A percentile compares a stretch with the other conserved stretches of the same genome.
phyloP scores from a whole-genome alignment of 2,329 filamentous ascomycete species.

The Clarireedia monteithiana region DNA sequence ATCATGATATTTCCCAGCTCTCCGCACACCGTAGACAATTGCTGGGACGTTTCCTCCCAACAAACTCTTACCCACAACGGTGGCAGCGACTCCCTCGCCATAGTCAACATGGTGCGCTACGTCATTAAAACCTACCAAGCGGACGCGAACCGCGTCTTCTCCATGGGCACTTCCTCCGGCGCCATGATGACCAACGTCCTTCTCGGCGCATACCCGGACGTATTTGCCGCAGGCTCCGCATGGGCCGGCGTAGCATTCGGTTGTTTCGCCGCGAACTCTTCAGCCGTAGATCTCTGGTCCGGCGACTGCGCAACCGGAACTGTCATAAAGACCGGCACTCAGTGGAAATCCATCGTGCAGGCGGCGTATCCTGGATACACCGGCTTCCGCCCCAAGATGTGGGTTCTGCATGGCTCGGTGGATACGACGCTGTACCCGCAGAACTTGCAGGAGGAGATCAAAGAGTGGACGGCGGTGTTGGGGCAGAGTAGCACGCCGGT shows the following conservation, averaged over 20 bases:
- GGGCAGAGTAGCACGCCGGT: constrained; percentile 12
- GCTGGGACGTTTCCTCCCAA: constrained; percentile 51
- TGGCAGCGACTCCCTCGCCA: constrained; percentile 47
- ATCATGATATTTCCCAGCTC: constrained; percentile 53
- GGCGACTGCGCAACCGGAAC: constrained; percentile 36
- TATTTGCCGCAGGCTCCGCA: constrained; percentile 38
- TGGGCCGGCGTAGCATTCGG: constrained; percentile 39
- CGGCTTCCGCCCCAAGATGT: constrained; percentile 15
- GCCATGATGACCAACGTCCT: constrained; percentile 47
- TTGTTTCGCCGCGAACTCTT: constrained; percentile 32
- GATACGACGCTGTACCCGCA: constrained; percentile 33
- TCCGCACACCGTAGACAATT: constrained; percentile 40
- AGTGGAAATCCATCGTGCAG: constrained; percentile 36
- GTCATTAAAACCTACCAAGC: constrained; percentile 44
- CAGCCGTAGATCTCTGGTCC: constrained; percentile 42
- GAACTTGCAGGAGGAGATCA: constrained; percentile 36
- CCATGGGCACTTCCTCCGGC: constrained; percentile 37
- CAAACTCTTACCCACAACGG: constrained; percentile 43
- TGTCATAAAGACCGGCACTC: constrained; percentile 29
- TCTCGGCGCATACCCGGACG: constrained; percentile 39
- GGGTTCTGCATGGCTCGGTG: constrained; percentile 30
- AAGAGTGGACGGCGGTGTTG: constrained; percentile 41
- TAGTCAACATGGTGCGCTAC: constrained; percentile 53
- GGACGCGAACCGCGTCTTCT: constrained; percentile 44
- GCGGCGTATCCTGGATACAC: constrained; percentile 32